These are phyloP conservation scores for Rhytidhysteron rufulum DNA, from an alignment of 2,329 filamentous ascomycete species.

Conservation along the genomic window DNA sequence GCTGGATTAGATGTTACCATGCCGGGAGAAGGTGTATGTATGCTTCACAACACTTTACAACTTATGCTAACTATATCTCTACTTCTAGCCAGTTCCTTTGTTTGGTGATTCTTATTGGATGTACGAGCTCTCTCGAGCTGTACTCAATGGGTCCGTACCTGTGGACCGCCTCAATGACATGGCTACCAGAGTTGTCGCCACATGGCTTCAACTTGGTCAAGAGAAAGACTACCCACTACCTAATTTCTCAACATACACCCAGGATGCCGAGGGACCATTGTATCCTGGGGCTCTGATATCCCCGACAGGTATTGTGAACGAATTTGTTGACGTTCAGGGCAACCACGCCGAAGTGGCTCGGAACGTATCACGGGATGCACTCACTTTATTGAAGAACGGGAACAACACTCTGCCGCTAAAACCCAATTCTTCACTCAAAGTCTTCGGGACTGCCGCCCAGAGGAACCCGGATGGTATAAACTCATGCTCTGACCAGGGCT, in stretches of 20 bases:
- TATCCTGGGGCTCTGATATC: conserved; percentile 48
- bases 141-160: conserved; percentile 79
- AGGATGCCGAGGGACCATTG: conserved; percentile 29
- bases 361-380: conserved; percentile 52
- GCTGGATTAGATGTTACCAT: conserved; percentile 81
- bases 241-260: conserved; percentile 35
- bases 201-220: conserved; percentile 67
- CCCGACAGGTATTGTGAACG: conserved; percentile 62
- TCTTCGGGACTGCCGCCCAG: conserved; percentile 48
- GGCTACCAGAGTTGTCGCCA: conserved; percentile 77
- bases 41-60: no score
- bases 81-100: conserved; percentile 29
- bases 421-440: conserved; percentile 25
- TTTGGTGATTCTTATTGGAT: conserved; percentile 61
- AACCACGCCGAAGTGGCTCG: conserved; percentile 50
- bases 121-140: conserved; percentile 66
- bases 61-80: no score
- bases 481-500: conserved; percentile 62
- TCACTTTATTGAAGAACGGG: conserved; percentile 62
- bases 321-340: conserved; percentile 60
- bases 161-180: conserved; percentile 83
- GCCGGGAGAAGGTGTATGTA: conserved; percentile 71
- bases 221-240: conserved; percentile 41
- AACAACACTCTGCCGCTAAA: conserved; percentile 51
- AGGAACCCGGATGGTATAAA: conserved; percentile 60